A percentile compares a stretch with the other conserved stretches of the same genome.
Conservation (phyloP, 495 filamentous ascomycete species). For the Glonium stellatum region DNA sequence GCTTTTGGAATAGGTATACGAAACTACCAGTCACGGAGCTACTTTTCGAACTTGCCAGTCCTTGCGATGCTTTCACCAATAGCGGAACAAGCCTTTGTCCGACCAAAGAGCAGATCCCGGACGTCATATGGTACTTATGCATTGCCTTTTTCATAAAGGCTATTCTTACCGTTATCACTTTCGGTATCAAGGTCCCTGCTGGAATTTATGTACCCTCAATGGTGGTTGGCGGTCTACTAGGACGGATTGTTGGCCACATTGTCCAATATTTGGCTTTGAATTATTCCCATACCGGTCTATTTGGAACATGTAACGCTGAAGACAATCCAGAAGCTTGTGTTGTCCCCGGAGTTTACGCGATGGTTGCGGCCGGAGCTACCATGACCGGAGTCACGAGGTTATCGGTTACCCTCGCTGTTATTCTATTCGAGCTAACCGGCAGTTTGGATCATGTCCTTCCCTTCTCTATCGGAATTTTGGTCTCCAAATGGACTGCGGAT, state of each 20-base stretch:
- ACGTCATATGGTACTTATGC: conserved; percentile 59
- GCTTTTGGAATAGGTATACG: conserved; percentile 92
- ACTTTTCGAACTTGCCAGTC: conserved; percentile 80
- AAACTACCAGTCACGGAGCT: conserved; percentile 85
- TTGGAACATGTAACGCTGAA: conserved; percentile 62
- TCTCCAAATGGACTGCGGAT: conserved; percentile 96
- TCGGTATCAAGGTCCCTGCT: conserved; percentile 90
- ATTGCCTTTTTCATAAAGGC: conserved; percentile 85
- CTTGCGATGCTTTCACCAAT: conserved; percentile 62
- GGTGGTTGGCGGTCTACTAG: conserved; percentile 93
- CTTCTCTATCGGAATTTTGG: conserved; percentile 85
- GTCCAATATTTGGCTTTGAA: conserved; percentile 76
- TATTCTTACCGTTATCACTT: conserved; percentile 77
- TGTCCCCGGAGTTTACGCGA: conserved; percentile 88
- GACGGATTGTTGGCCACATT: conserved; percentile 76
- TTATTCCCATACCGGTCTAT: conserved; percentile 64
- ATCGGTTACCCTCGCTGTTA: conserved; percentile 90
- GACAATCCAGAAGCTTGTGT: conserved; percentile 75
- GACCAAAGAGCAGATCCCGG: conserved; percentile 63
- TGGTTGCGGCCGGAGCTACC: conserved; percentile 90
- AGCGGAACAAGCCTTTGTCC: conserved; percentile 68
- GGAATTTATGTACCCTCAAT: conserved; percentile 98
- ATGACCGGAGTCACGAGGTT: conserved; percentile 97
- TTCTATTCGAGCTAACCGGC: conserved; percentile 91
- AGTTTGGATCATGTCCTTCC: conserved; percentile 91